Evolutionary conservation across 768 basidiomycete species (phyloP), one percentile per base, ranked within the genome.

Genomic region (Hydnum rufescens): DNA sequence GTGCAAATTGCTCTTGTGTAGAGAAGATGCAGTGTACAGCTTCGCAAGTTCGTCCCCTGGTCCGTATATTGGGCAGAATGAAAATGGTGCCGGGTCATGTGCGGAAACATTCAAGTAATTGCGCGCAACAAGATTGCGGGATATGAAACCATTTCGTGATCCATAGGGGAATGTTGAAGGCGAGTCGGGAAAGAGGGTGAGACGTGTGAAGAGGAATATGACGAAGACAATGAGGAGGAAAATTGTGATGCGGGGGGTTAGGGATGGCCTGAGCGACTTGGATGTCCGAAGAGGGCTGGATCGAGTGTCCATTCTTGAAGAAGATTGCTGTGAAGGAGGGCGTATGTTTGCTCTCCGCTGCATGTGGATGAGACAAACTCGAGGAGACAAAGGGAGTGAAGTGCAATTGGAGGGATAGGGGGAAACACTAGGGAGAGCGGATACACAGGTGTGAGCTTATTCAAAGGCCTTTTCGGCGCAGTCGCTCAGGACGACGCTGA

Each of bases 51-150:
- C 71, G 64, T 97, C 93, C 1, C 77, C 77, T 2, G 81, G 80
- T 1, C 87, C 86, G 61, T 82, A 85, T 1, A 78, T 72, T 0
- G 93, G 93, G 63, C 93, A 99, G 64, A 97, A 99, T 1, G 71
- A 68, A 64, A 99, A 99, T 0, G 93, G 92, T 53, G 75, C 79
- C 4, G 73, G 70, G 50, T 75, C 66, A 49, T 73, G 64, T 8
- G 58, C 46, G 3, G 65, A 66, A 42, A 70, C 66, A 63, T 92
- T 89, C 54, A 95, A 69, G 63, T 93, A 93, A 64, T 92, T 87
- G 60, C 82, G 80, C 0, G 89, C 65, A 18, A 64, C 60, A 39
- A 69, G 60, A 30, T 32, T 29, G 31, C 30, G 28, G 16, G 16
- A 50, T 28, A 50, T 16, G 18, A 18, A 18, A 31, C 28, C 29